Evolutionary conservation across 768 basidiomycete genomes (phyloP).

Genomic region (Trichaptum fuscoviolaceum): DNA sequence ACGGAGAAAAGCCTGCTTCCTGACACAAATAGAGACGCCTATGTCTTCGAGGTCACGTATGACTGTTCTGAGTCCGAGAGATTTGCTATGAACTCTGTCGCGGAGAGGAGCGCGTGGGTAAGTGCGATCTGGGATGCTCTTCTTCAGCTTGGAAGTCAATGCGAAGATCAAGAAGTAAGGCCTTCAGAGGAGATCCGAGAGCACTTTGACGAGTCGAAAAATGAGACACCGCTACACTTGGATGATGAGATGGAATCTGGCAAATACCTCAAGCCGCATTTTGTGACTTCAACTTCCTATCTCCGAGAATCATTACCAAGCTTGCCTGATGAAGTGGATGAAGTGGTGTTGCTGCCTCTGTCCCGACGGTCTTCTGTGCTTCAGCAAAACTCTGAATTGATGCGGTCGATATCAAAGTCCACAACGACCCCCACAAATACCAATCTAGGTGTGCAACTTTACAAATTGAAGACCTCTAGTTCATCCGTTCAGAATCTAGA

Average conservation of each 20-base stretch:
- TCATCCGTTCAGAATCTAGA: constrained; percentile 61
- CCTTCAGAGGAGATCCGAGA: constrained; percentile 6
- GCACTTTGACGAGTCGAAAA: constrained; percentile 24
- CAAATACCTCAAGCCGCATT: constrained; percentile 14
- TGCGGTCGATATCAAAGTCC: constrained; percentile 23
- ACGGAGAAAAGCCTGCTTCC: constrained; percentile 44
- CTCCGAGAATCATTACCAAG: neutral
- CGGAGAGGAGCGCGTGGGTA: constrained; percentile 68
- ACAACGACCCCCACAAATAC: constrained; percentile 20
- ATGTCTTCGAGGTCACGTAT: constrained; percentile 63
- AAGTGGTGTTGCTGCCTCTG: constrained; percentile 9
- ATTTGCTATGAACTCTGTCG: constrained; percentile 56
- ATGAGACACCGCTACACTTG: constrained; percentile 18
- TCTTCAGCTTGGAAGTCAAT: constrained; percentile 33
- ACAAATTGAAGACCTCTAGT: constrained; percentile 34
- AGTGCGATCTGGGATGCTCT: constrained; percentile 70
- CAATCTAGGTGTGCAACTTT: constrained; percentile 11
- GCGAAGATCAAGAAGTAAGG: constrained; percentile 12
- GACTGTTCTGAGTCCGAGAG: constrained; percentile 46
- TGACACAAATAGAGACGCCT: constrained; percentile 34
- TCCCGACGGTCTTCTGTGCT: constrained; percentile 13
- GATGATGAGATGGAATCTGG: constrained; percentile 11
- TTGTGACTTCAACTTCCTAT: constrained; percentile 14
- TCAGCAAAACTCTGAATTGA: constrained; percentile 3
- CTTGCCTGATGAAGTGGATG: neutral